Percentiles rank a stretch among this genome's conserved stretches.
Conservation (phyloP, 2,329 filamentous ascomycete species). For the Aspergillus sojae region DNA sequence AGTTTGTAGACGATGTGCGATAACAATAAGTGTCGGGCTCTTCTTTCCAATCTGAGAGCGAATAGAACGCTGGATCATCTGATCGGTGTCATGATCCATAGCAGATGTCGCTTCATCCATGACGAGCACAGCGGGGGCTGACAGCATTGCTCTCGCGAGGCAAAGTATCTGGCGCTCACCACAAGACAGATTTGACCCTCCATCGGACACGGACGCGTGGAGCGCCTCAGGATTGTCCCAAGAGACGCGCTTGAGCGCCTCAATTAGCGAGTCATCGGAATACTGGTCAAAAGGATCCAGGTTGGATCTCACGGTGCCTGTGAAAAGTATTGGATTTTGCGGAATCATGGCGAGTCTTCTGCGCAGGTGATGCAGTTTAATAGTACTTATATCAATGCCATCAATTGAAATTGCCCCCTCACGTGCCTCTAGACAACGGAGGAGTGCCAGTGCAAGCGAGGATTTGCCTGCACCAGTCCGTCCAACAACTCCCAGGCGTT, state of each 20-base stretch:
- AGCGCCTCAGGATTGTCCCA: not conserved
- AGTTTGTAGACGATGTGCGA: slow-evolving; percentile 7
- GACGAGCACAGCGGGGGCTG: not conserved
- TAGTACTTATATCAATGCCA: not conserved
- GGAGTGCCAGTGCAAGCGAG: slow-evolving; percentile 25
- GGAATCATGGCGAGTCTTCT: slow-evolving; percentile 7
- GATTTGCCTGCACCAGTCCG: slow-evolving; percentile 33
- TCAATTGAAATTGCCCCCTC: slow-evolving; percentile 6
- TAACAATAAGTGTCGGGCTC: slow-evolving; percentile 2
- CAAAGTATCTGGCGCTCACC: slow-evolving; percentile 10
- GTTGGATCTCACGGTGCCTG: slow-evolving; percentile 6
- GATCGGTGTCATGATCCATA: slow-evolving; percentile 6
- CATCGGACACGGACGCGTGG: not conserved
- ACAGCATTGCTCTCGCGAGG: slow-evolving; percentile 3
- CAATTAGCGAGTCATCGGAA: not conserved
- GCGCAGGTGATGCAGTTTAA: not conserved
- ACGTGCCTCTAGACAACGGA: slow-evolving; percentile 24
- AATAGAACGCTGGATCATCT: slow-evolving; percentile 8
- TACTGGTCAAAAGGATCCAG: slow-evolving; percentile 6
- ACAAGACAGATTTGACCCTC: slow-evolving; percentile 4
- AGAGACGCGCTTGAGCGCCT: not conserved
- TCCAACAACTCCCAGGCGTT: slow-evolving; percentile 24
- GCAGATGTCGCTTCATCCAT: slow-evolving; percentile 10
- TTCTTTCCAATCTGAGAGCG: not conserved
- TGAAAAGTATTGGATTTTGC: slow-evolving; percentile 4